Evolutionary conservation across 441 rosid species (phyloP).

Genomic region (Erodium texanum): DNA sequence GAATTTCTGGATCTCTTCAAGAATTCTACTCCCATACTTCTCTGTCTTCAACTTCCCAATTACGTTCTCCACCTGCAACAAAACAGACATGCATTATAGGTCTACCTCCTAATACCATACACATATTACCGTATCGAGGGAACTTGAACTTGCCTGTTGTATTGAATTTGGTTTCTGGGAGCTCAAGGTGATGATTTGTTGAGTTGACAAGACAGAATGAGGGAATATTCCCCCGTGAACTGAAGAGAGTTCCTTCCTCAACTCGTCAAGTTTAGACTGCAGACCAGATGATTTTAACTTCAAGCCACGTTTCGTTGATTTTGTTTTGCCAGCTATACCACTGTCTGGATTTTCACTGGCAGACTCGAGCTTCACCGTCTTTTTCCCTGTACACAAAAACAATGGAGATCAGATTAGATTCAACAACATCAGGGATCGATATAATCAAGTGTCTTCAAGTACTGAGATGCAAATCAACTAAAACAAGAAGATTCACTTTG

Average conservation of each 20-base stretch:
- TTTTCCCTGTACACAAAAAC: conserved; percentile 42
- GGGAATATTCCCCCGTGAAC: conserved; percentile 69
- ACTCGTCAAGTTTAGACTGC: conserved; percentile 67
- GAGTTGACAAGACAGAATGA: conserved; percentile 72
- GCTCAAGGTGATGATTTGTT: conserved; percentile 59
- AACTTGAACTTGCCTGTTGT: conserved; percentile 46
- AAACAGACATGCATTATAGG: background rate
- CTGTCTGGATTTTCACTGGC: conserved; percentile 31
- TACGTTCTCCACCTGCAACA: conserved; percentile 68
- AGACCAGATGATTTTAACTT: conserved; percentile 30
- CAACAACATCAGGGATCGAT: too few species aligned
- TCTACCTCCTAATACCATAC: too few species aligned
- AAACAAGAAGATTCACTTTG: background rate
- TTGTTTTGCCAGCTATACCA: conserved; percentile 11
- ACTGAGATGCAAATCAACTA: background rate
- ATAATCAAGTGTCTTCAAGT: too few species aligned
- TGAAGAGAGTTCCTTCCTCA: conserved; percentile 66
- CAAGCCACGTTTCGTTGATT: conserved; percentile 35
- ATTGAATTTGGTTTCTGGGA: conserved; percentile 46
- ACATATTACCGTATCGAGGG: too few species aligned
- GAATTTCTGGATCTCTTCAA: conserved; percentile 48
- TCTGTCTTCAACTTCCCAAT: conserved; percentile 75
- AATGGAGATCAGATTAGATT: too few species aligned
- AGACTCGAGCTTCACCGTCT: conserved; percentile 53
- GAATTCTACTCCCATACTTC: conserved; percentile 66